Percentiles rank a stretch among this genome's conserved stretches.
Conservation (phyloP, 495 filamentous ascomycete genomes). For the Neurospora sp. region DNA sequence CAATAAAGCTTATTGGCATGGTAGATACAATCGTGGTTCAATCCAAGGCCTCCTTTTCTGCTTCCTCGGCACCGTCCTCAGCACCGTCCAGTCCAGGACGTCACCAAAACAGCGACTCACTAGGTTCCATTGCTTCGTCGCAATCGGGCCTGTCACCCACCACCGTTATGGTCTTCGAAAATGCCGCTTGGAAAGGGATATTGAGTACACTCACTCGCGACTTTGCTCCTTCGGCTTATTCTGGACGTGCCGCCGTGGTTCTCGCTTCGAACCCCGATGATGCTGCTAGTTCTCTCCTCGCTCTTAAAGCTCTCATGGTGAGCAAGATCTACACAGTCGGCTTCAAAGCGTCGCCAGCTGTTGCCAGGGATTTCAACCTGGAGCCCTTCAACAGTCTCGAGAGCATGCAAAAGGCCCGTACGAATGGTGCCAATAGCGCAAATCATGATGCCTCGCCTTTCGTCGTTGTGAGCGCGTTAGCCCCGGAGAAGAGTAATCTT, state of each 20-base stretch:
- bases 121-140: slow-evolving; percentile 2
- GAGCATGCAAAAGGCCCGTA: slow-evolving; percentile 56
- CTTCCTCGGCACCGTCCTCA: slow-evolving; percentile 26
- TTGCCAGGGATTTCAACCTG: slow-evolving; percentile 45
- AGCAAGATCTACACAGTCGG: slow-evolving; percentile 76
- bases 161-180: slow-evolving; percentile 57
- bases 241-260: slow-evolving; percentile 61
- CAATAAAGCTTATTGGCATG: slow-evolving; percentile 63
- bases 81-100: slow-evolving; percentile 30
- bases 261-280: slow-evolving; percentile 57
- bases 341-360: slow-evolving; percentile 56
- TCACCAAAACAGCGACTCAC: slow-evolving; percentile 17
- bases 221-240: slow-evolving; percentile 72
- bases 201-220: slow-evolving; percentile 68
- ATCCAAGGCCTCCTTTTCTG: slow-evolving; percentile 20
- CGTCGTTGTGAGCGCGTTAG: slow-evolving; percentile 66
- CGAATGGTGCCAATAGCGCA: slow-evolving; percentile 21
- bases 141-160: slow-evolving; percentile 26
- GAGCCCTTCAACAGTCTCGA: slow-evolving; percentile 75
- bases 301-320: slow-evolving; percentile 61
- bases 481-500: slow-evolving; percentile 65
- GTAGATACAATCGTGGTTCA: slow-evolving; percentile 69
- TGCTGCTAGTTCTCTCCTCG: slow-evolving; percentile 65
- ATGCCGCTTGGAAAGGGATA: slow-evolving; percentile 76
- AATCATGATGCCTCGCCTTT: slow-evolving; percentile 48